Conservation (phyloP, 2,329 filamentous ascomycete species). For the Uncinocarpus reesii region DNA sequence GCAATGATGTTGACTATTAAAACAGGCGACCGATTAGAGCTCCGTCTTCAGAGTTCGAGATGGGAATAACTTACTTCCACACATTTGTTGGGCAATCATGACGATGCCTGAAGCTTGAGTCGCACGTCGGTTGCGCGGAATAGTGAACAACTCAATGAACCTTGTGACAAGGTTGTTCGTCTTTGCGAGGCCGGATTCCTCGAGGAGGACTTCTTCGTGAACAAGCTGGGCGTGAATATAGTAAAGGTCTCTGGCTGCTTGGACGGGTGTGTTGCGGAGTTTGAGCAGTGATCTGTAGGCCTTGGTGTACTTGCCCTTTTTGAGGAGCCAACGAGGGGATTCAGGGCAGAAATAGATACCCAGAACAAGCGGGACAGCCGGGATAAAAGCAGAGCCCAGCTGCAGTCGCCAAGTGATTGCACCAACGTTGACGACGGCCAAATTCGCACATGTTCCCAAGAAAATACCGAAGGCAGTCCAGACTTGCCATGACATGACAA, state of each 20-base stretch:
- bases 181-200: slow-evolving; percentile 28
- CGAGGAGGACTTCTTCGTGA: slow-evolving; percentile 29
- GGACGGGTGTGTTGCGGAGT: slow-evolving; percentile 50
- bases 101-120: slow-evolving; percentile 25
- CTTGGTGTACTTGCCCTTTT: slow-evolving; percentile 52
- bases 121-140: slow-evolving; percentile 25
- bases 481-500: slow-evolving; percentile 48
- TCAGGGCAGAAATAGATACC: slow-evolving; percentile 54
- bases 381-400: slow-evolving; percentile 55
- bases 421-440: slow-evolving; percentile 52
- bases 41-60: slow-evolving; percentile 2
- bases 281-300: slow-evolving; percentile 51
- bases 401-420: slow-evolving; percentile 53
- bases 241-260: slow-evolving; percentile 51
- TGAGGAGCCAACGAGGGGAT: slow-evolving; percentile 56
- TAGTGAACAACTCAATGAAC: slow-evolving; percentile 24
- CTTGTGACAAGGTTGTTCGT: slow-evolving; percentile 43
- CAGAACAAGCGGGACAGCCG: slow-evolving; percentile 49
- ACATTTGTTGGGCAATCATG: slow-evolving; percentile 27
- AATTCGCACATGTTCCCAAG: slow-evolving; percentile 56
- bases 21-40: background rate
- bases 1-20: slow-evolving; percentile 54
- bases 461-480: slow-evolving; percentile 52
- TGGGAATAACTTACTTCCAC: slow-evolving; percentile 27
- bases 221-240: slow-evolving; percentile 42